Conservation (phyloP, 169 alveolate genomes). For the Plasmodium chabaudi region DNA sequence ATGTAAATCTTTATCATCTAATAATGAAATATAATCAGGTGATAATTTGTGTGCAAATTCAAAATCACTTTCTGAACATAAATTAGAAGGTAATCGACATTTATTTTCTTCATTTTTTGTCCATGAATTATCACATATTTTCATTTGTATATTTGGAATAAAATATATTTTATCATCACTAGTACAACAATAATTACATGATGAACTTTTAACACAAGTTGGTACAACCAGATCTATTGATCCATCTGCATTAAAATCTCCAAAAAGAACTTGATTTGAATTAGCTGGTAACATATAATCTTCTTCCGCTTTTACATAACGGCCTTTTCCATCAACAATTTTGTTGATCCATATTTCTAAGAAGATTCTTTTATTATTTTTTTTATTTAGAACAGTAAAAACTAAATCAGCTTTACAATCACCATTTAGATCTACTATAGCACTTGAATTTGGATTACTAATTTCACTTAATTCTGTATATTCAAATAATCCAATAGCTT, state of each 20-base stretch:
- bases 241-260: slow-evolving; percentile 89
- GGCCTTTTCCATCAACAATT: slow-evolving; percentile 49
- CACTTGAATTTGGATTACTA: slow-evolving; percentile 87
- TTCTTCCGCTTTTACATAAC: slow-evolving; percentile 44
- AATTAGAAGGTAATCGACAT: slow-evolving; percentile 86
- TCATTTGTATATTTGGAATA: slow-evolving; percentile 81
- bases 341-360: slow-evolving; percentile 79
- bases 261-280: slow-evolving; percentile 83
- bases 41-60: slow-evolving; percentile 64
- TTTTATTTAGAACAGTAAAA: slow-evolving; percentile 79
- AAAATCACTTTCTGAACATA: slow-evolving; percentile 83
- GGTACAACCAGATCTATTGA: slow-evolving; percentile 87
- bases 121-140: slow-evolving; percentile 83
- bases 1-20: slow-evolving; percentile 66
- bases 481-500: slow-evolving; percentile 66
- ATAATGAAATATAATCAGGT: slow-evolving; percentile 24
- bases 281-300: slow-evolving; percentile 77
- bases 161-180: slow-evolving; percentile 43
- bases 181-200: slow-evolving; percentile 73
- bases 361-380: slow-evolving; percentile 4
- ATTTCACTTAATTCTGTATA: slow-evolving; percentile 76
- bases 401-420: slow-evolving; percentile 90
- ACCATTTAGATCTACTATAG: slow-evolving; percentile 90
- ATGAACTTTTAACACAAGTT: slow-evolving; percentile 77
- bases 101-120: slow-evolving; percentile 75